A percentile compares a stretch with the other conserved stretches of the same genome.
These are phyloP conservation scores for Heterobasidion irregulare DNA, from an alignment of 1,284 basidiomycete genomes.

Conservation along the genomic window DNA sequence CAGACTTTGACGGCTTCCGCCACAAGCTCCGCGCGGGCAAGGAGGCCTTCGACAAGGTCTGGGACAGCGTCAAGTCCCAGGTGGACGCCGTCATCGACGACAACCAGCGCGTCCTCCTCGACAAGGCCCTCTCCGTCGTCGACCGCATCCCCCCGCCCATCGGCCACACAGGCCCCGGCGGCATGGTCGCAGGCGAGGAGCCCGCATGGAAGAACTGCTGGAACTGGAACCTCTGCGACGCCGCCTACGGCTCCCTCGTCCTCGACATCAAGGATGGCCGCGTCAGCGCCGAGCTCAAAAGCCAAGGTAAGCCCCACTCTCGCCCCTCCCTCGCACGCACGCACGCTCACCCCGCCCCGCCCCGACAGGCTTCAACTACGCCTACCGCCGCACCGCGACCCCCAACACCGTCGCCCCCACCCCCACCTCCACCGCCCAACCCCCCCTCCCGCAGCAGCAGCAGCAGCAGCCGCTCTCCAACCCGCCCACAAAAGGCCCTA, in stretches of 20 bases:
- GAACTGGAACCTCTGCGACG: conserved; percentile 98
- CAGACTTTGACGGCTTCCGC: conserved; percentile 85
- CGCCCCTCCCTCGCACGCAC: neutral
- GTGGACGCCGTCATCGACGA: conserved; percentile 92
- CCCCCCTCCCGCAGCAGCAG: conserved; percentile 23
- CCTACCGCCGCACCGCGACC: conserved; percentile 72
- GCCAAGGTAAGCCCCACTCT: conserved; percentile 57
- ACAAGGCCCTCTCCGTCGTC: conserved; percentile 84
- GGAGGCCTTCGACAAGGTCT: conserved; percentile 83
- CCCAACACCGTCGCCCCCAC: conserved; percentile 32
- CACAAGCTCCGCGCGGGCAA: conserved; percentile 77
- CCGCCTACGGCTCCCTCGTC: conserved; percentile 83
- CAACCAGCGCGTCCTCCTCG: conserved; percentile 80
- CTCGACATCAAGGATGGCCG: conserved; percentile 89
- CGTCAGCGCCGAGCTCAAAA: conserved; percentile 86
- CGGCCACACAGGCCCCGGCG: conserved; percentile 44
- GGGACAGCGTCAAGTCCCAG: conserved; percentile 89
- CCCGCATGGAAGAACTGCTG: conserved; percentile 96
- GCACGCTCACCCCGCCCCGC: neutral
- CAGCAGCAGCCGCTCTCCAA: conserved; percentile 18
- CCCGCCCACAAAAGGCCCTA: conserved; percentile 25
- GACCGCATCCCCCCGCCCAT: conserved; percentile 70
- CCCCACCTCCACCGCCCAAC: conserved; percentile 28
- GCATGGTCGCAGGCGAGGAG: conserved; percentile 58
- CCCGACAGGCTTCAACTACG: conserved; percentile 85